Conservation (phyloP, 2,329 filamentous ascomycete species). For the Ciborinia camelliae region DNA sequence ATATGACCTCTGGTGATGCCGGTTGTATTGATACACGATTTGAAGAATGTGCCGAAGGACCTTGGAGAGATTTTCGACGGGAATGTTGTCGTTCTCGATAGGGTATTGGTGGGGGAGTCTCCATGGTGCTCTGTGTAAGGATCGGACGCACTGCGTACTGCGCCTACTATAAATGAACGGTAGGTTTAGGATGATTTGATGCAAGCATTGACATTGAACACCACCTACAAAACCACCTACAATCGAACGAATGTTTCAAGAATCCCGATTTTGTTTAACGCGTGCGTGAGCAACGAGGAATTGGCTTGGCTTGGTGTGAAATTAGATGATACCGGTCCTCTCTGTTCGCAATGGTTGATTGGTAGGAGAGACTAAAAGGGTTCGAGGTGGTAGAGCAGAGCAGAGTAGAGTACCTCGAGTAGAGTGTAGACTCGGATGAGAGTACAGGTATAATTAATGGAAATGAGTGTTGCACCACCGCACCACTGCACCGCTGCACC, state of each 20-base stretch:
- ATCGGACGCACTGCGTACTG: constrained; percentile 22
- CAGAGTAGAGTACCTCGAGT: neutral
- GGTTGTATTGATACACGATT: constrained; percentile 37
- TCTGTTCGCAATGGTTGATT: neutral
- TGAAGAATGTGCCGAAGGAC: constrained; percentile 30
- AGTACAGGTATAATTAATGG: too few species aligned
- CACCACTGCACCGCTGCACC: too few species aligned
- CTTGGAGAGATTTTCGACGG: constrained; percentile 34
- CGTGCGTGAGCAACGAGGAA: neutral
- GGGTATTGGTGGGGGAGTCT: constrained; percentile 34
- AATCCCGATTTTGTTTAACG: constrained; percentile 18
- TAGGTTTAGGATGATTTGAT: constrained; percentile 25
- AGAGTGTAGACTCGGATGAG: too few species aligned
- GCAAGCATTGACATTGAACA: constrained; percentile 30
- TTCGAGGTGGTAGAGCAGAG: neutral
- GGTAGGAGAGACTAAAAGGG: neutral
- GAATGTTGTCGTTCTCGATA: constrained; percentile 32
- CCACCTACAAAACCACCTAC: constrained; percentile 25
- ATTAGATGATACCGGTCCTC: constrained; percentile 4
- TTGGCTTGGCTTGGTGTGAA: constrained; percentile 3
- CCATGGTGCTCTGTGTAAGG: constrained; percentile 31
- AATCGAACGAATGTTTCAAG: constrained; percentile 29
- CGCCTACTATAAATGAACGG: constrained; percentile 15
- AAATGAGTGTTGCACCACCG: neutral
- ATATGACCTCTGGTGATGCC: constrained; percentile 64